Evolutionary conservation across 1,284 basidiomycete species (phyloP).

Genomic region (Cryptococcus sp.): DNA sequence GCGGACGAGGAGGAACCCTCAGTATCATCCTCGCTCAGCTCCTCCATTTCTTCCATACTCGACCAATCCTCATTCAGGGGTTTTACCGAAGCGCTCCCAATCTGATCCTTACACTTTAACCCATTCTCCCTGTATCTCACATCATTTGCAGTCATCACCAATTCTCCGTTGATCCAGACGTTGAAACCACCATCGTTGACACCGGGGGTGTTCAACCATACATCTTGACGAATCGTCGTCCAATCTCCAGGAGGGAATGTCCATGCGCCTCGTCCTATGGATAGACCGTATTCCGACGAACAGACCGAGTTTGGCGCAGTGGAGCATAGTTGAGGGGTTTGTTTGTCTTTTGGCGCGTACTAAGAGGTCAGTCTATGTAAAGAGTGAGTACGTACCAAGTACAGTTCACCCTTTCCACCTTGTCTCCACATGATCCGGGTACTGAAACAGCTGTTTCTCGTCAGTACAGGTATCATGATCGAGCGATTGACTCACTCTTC

Average conservation of each 20-base stretch:
- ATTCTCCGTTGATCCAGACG: slow-evolving; percentile 20
- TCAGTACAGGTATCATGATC: neutral
- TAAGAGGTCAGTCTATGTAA: neutral
- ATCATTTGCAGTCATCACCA: slow-evolving; percentile 11
- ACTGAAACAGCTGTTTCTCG: slow-evolving; percentile 32
- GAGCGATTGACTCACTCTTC: slow-evolving; percentile 10
- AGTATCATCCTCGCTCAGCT: neutral
- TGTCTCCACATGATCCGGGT: slow-evolving; percentile 42
- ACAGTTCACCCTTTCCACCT: slow-evolving; percentile 50
- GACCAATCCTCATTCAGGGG: slow-evolving; percentile 1
- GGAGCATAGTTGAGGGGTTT: slow-evolving; percentile 20
- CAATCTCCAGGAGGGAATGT: slow-evolving; percentile 14
- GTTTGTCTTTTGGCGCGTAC: slow-evolving; percentile 25
- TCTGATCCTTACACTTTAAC: neutral
- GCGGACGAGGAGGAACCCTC: too few relatives aligned
- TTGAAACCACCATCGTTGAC: slow-evolving; percentile 25
- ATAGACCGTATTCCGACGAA: slow-evolving; percentile 14
- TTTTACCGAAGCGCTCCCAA: neutral
- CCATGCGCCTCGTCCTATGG: slow-evolving; percentile 19
- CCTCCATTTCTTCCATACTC: neutral
- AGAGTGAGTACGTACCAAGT: slow-evolving; percentile 55
- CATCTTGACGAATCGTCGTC: slow-evolving; percentile 18
- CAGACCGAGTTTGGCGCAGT: slow-evolving; percentile 15
- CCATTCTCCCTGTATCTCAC: slow-evolving; percentile 18
- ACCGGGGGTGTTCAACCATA: slow-evolving; percentile 23